phyloP scores from a whole-genome alignment of 1,284 basidiomycete genomes.

The Butyriboletus appendiculatus region DNA sequence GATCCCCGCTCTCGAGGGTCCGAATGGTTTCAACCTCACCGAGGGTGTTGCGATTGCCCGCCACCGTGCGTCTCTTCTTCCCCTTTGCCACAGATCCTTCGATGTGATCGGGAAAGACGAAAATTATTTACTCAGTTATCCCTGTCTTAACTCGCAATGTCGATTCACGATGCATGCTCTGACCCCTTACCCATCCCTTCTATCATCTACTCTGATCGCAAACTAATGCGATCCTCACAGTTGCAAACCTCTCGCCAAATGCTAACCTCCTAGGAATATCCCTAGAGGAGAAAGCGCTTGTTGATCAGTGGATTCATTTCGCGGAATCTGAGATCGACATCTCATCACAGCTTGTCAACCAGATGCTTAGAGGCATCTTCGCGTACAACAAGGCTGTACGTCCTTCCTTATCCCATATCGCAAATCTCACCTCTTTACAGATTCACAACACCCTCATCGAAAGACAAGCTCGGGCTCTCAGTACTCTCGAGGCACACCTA shows the following conservation, averaged over 20 bases:
- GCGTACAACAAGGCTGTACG: constrained; percentile 59
- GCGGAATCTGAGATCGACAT: constrained; percentile 56
- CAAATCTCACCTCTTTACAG: constrained; percentile 37
- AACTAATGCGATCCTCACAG: constrained; percentile 43
- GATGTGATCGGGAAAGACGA: constrained; percentile 25
- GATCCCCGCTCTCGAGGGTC: constrained; percentile 80
- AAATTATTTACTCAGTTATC: constrained; percentile 47
- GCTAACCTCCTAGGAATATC: constrained; percentile 61
- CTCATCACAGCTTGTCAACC: constrained; percentile 29
- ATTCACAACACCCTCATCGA: constrained; percentile 56
- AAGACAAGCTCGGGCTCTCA: constrained; percentile 55
- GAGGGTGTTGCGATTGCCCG: constrained; percentile 84
- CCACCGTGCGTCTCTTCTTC: constrained; percentile 72
- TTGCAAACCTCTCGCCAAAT: constrained; percentile 72
- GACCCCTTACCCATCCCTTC: constrained; percentile 23
- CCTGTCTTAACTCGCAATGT: constrained; percentile 61
- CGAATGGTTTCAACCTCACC: constrained; percentile 79
- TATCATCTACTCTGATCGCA: constrained; percentile 13
- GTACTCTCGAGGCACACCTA: constrained; percentile 76
- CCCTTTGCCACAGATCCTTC: constrained; percentile 14
- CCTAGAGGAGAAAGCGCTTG: constrained; percentile 55
- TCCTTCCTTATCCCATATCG: constrained; percentile 39
- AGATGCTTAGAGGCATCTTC: constrained; percentile 41
- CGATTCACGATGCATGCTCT: constrained; percentile 44
- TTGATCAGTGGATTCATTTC: constrained; percentile 71